Evolutionary conservation across 2,329 filamentous ascomycete species (phyloP).

Genomic region (Lizonia empirigonia): DNA sequence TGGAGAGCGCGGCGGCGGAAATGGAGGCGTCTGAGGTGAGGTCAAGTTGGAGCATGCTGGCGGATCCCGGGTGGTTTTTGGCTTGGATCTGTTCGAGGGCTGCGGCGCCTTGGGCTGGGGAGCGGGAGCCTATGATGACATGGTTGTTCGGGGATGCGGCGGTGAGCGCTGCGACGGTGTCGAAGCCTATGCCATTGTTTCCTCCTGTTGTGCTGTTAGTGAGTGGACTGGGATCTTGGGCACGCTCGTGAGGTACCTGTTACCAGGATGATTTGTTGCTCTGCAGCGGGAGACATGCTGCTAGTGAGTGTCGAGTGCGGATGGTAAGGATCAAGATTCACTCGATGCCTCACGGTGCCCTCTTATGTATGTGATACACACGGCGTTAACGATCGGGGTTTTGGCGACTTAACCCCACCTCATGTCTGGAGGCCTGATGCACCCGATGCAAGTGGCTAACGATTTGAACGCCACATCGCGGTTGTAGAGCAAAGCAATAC

Average conservation of each 20-base stretch:
- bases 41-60: constrained; percentile 52
- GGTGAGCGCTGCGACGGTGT: constrained; percentile 49
- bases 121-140: constrained; percentile 33
- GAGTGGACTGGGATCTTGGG: constrained; percentile 1
- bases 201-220: not conserved
- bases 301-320: not conserved
- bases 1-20: constrained; percentile 39
- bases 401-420: too few species aligned
- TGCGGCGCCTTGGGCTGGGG: constrained; percentile 30
- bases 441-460: too few species aligned
- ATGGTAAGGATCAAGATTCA: too few species aligned
- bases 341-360: too few species aligned
- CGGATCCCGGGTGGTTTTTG: constrained; percentile 34
- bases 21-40: constrained; percentile 53
- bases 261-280: constrained; percentile 42
- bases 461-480: too few species aligned
- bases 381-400: too few species aligned
- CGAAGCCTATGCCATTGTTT: constrained; percentile 58
- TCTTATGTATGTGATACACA: too few species aligned
- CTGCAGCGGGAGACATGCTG: not conserved
- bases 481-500: too few species aligned
- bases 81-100: constrained; percentile 35
- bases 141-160: constrained; percentile 46
- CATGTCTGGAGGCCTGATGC: too few species aligned
- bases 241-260: constrained; percentile 38